phyloP scores from a whole-genome alignment of 768 basidiomycete species.

The Rhodotorula diobovata region DNA sequence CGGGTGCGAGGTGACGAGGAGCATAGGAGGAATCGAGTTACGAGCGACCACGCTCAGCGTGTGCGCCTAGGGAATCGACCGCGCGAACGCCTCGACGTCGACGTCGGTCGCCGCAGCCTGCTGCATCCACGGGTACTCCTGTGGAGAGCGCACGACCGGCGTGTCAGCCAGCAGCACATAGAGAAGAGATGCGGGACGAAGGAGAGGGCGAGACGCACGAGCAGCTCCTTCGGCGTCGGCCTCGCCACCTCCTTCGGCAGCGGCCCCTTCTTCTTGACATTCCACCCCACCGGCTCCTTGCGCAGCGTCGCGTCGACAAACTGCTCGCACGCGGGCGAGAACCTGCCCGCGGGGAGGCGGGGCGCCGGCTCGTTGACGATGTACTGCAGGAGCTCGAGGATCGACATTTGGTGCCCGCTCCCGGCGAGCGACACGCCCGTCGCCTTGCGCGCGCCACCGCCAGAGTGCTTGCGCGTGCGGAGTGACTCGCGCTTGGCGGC shows the following conservation, averaged over 20 bases:
- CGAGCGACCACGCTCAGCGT: background rate
- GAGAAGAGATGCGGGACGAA: background rate
- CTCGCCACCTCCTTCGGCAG: slow-evolving; percentile 78
- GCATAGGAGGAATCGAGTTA: too few relatives aligned
- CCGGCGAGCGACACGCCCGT: slow-evolving; percentile 87
- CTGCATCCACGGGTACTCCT: slow-evolving; percentile 75
- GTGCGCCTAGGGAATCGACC: slow-evolving; percentile 24
- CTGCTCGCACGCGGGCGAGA: slow-evolving; percentile 67
- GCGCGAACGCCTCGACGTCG: slow-evolving; percentile 73
- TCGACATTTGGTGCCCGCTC: slow-evolving; percentile 95
- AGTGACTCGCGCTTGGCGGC: slow-evolving; percentile 37
- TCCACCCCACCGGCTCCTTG: slow-evolving; percentile 70
- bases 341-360: slow-evolving; percentile 67
- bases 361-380: slow-evolving; percentile 99
- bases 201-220: slow-evolving; percentile 39
- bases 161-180: background rate
- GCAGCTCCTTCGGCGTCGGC: slow-evolving; percentile 47
- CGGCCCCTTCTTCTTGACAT: slow-evolving; percentile 53
- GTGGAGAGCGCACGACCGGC: background rate
- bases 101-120: slow-evolving; percentile 59
- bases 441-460: slow-evolving; percentile 42
- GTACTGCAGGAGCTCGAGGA: slow-evolving; percentile 91
- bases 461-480: slow-evolving; percentile 44
- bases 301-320: slow-evolving; percentile 86
- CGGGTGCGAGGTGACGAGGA: background rate